Percentiles rank a stretch among this genome's conserved stretches.
Evolutionary conservation across 83 land plant genomes (phyloP).

Genomic region (Larix sibirica): DNA sequence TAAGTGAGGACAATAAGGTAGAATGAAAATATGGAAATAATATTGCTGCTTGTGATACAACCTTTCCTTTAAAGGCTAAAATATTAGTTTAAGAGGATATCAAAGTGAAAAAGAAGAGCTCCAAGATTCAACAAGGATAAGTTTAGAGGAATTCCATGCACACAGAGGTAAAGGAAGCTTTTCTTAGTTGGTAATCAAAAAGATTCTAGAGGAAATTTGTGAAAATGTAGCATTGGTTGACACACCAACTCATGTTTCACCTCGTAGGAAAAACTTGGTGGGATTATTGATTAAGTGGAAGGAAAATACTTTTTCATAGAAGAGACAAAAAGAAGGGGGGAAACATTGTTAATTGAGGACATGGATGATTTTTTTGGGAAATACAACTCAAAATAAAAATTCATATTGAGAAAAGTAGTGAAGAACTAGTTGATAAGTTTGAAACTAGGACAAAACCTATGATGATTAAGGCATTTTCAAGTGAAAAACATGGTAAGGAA

Average conservation of each 20-base stretch:
- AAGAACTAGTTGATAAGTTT: background rate
- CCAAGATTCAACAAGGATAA: slow-evolving; percentile 92
- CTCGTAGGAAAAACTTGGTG: slow-evolving; percentile 7
- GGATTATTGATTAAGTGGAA: background rate
- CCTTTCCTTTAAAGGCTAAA: background rate
- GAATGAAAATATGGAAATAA: slow-evolving; percentile 71
- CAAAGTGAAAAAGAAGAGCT: slow-evolving; percentile 75
- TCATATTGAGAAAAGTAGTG: background rate
- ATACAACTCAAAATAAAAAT: background rate
- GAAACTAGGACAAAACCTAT: background rate
- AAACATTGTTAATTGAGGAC: slow-evolving; percentile 17
- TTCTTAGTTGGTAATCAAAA: slow-evolving; percentile 25
- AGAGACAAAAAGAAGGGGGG: slow-evolving; percentile 40
- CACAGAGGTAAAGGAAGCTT: background rate
- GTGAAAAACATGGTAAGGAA: background rate
- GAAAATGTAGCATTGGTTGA: slow-evolving; percentile 10
- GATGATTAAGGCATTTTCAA: background rate
- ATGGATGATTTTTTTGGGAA: background rate
- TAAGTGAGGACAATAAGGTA: slow-evolving; percentile 45
- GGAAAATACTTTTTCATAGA: slow-evolving; percentile 21
- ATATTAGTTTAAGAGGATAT: background rate
- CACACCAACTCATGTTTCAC: background rate
- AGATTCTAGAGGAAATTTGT: slow-evolving; percentile 17
- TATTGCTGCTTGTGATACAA: background rate
- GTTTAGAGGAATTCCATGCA: slow-evolving; percentile 53